These are phyloP conservation scores for Kodamaea neixiangensis DNA, from an alignment of 805 yeast species.

Conservation along the genomic window DNA sequence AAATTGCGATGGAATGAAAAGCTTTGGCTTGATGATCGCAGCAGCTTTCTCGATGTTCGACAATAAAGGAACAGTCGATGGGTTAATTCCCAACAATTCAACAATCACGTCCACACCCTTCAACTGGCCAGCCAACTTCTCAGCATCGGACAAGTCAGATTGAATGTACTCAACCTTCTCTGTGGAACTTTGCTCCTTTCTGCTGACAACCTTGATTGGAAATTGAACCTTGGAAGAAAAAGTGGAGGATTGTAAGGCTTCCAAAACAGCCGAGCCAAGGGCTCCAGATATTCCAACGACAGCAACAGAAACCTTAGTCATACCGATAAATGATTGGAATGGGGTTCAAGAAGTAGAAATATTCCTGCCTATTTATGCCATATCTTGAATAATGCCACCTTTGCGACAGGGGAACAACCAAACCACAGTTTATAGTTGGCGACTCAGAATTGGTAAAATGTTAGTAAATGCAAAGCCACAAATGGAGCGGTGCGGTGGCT, in stretches of 20 bases:
- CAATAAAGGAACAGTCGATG: constrained; percentile 20
- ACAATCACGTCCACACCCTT: constrained; percentile 53
- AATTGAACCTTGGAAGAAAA: constrained; percentile 44
- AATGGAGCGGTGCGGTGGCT: neutral
- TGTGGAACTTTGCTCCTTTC: constrained; percentile 36
- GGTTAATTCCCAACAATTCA: constrained; percentile 40
- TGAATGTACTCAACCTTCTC: constrained; percentile 41
- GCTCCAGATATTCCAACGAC: constrained; percentile 54
- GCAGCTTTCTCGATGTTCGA: constrained; percentile 41
- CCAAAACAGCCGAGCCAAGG: constrained; percentile 50
- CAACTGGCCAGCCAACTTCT: constrained; percentile 37
- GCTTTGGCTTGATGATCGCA: constrained; percentile 44
- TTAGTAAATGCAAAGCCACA: neutral
- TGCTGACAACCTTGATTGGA: constrained; percentile 55
- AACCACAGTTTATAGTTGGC: neutral
- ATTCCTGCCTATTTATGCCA: neutral
- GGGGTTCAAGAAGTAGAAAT: neutral
- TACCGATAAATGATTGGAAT: too few relatives aligned
- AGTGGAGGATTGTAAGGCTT: constrained; percentile 44
- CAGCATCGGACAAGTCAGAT: constrained; percentile 28
- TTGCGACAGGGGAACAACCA: neutral
- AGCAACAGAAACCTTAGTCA: constrained; percentile 35
- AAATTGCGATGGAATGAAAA: constrained; percentile 62
- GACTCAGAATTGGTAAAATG: neutral
- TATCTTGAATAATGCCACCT: neutral